A percentile compares a stretch with the other conserved stretches of the same genome.
These are phyloP conservation scores for Trichophyton schoenleinii DNA, from an alignment of 2,329 filamentous ascomycete genomes.

Conservation along the genomic window DNA sequence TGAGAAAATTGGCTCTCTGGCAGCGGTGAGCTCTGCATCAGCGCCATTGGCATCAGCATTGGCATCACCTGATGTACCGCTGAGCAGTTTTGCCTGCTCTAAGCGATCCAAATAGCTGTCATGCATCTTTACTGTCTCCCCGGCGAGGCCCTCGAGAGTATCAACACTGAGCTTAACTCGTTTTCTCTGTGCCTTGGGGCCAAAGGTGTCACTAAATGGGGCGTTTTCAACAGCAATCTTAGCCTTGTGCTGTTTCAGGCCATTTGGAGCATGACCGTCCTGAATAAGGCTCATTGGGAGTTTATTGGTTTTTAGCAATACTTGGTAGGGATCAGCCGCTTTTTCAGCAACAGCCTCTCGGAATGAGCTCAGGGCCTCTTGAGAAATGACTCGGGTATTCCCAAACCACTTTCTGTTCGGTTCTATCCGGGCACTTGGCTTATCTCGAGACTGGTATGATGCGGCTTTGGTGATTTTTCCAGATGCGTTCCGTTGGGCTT, in stretches of 20 bases:
- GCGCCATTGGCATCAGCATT: conserved; percentile 38
- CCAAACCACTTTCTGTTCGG: conserved; percentile 97
- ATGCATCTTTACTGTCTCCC: conserved; percentile 66
- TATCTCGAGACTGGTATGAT: conserved; percentile 67
- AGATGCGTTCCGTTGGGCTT: conserved; percentile 63
- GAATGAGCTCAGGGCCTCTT: conserved; percentile 77
- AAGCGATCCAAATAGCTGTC: conserved; percentile 67
- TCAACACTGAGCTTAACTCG: conserved; percentile 77
- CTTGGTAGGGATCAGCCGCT: conserved; percentile 79
- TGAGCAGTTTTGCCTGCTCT: conserved; percentile 65
- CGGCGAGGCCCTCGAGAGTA: conserved; percentile 69
- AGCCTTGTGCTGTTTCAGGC: conserved; percentile 79
- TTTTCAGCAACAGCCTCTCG: conserved; percentile 85
- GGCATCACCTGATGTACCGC: conserved; percentile 51
- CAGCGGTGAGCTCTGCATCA: conserved; percentile 43
- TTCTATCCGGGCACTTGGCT: conserved; percentile 76
- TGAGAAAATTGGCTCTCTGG: conserved; percentile 76
- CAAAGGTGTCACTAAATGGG: conserved; percentile 80
- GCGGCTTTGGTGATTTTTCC: conserved; percentile 80
- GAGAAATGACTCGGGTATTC: conserved; percentile 81
- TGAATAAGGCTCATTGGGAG: conserved; percentile 88
- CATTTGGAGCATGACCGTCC: conserved; percentile 65
- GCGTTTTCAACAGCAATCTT: conserved; percentile 86
- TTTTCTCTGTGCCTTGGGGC: conserved; percentile 86
- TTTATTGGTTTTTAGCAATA: conserved; percentile 94